phyloP scores from a whole-genome alignment of 805 yeast genomes.

The Wickerhamiella siamensis region DNA sequence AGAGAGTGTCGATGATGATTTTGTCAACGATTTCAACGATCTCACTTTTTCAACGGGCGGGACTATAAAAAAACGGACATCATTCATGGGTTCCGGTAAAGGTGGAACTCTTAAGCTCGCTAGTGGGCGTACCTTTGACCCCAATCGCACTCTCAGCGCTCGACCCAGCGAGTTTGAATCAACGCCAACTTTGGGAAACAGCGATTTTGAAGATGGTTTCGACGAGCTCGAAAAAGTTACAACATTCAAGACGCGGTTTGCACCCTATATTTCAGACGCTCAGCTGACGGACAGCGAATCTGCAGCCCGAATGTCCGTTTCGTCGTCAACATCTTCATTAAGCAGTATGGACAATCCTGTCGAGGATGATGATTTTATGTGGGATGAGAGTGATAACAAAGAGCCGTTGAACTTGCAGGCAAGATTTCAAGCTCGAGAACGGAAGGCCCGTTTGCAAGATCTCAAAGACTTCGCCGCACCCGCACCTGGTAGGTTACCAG shows the following conservation, averaged over 20 bases:
- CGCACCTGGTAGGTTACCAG: neutral
- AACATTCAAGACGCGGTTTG: neutral
- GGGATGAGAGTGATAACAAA: conserved; percentile 7
- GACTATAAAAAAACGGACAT: neutral
- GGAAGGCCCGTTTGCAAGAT: conserved; percentile 10
- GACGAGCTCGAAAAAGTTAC: neutral
- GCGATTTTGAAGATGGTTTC: conserved; percentile 13
- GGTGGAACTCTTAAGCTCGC: neutral
- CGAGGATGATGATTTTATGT: conserved; percentile 14
- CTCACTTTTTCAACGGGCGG: neutral
- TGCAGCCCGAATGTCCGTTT: conserved; percentile 13
- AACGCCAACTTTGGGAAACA: conserved; percentile 1
- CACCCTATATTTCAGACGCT: neutral
- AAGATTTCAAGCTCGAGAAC: conserved; percentile 11
- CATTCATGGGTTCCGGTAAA: neutral
- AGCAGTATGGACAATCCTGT: conserved; percentile 12
- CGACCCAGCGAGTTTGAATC: neutral
- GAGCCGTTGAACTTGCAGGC: conserved; percentile 6
- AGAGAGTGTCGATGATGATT: neutral
- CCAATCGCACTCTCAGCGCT: neutral
- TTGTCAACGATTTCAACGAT: neutral
- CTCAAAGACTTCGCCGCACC: neutral
- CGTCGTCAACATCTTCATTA: conserved; percentile 8
- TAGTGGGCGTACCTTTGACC: neutral
- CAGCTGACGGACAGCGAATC: conserved; percentile 13